Percentiles rank a stretch among this genome's conserved stretches.
Conservation (phyloP, 2,329 filamentous ascomycete genomes). For the Rugonectria rugulosa region DNA sequence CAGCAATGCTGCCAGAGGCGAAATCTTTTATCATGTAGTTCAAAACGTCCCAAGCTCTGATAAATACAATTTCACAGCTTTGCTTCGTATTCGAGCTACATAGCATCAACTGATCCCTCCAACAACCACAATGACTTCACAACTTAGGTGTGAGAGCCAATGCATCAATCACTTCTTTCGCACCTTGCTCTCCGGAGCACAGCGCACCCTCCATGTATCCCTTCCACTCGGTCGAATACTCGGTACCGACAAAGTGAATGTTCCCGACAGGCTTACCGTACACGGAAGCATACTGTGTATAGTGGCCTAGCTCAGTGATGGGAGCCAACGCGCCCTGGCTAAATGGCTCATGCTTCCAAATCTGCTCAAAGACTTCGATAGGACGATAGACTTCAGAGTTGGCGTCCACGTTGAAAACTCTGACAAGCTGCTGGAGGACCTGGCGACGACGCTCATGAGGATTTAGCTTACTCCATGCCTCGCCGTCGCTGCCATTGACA, state of each 20-base stretch:
- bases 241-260: slow-evolving; percentile 59
- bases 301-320: slow-evolving; percentile 42
- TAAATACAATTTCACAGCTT: too few relatives aligned
- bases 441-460: slow-evolving; percentile 38
- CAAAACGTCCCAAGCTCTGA: too few relatives aligned
- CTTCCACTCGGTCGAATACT: slow-evolving; percentile 57
- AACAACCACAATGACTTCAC: neutral
- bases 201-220: slow-evolving; percentile 62
- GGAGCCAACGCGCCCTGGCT: slow-evolving; percentile 46
- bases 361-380: slow-evolving; percentile 42
- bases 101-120: too few relatives aligned
- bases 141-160: slow-evolving; percentile 19
- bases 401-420: slow-evolving; percentile 34
- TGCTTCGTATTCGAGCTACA: too few relatives aligned
- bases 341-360: slow-evolving; percentile 45
- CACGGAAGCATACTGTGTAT: slow-evolving; percentile 36
- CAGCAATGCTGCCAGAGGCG: slow-evolving; percentile 27
- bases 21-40: slow-evolving; percentile 37
- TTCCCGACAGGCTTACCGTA: slow-evolving; percentile 47
- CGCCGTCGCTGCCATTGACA: slow-evolving; percentile 47
- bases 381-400: slow-evolving; percentile 34
- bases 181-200: slow-evolving; percentile 51
- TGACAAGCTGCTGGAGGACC: slow-evolving; percentile 45
- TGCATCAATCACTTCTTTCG: slow-evolving; percentile 48
- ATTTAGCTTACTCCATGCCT: slow-evolving; percentile 43